phyloP scores from a whole-genome alignment of 148 eudicot genomes.

The Camellia lanceoleosa region DNA sequence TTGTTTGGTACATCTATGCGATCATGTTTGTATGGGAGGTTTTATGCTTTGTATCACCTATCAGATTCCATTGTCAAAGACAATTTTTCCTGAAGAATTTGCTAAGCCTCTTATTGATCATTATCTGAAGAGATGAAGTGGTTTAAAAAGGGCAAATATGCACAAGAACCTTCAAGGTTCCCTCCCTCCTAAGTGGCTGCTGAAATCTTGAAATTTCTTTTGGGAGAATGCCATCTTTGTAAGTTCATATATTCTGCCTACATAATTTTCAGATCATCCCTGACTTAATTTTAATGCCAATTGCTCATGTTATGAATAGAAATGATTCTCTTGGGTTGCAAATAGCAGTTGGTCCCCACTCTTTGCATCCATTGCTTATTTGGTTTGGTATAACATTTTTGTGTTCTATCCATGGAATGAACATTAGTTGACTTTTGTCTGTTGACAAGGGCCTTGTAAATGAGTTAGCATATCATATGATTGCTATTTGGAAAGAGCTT shows the following conservation, averaged over 20 bases:
- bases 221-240: not conserved
- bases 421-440: not conserved
- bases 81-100: too few species aligned
- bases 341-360: not conserved
- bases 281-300: not conserved
- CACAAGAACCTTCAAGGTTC: not conserved
- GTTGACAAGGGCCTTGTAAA: too few species aligned
- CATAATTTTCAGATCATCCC: not conserved
- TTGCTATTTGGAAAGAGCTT: not conserved
- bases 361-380: not conserved
- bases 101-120: not conserved
- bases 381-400: not conserved
- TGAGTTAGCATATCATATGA: not conserved
- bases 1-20: too few species aligned
- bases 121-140: slow-evolving; percentile 2
- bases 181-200: not conserved
- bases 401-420: not conserved
- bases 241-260: not conserved
- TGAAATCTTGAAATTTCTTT: not conserved
- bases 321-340: not conserved
- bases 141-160: not conserved
- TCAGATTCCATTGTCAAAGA: too few species aligned
- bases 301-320: not conserved
- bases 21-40: not conserved
- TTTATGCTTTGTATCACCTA: not conserved